These are phyloP conservation scores for Dryadomyces quercus-mongolicae DNA, from an alignment of 2,329 filamentous ascomycete species.

Conservation along the genomic window DNA sequence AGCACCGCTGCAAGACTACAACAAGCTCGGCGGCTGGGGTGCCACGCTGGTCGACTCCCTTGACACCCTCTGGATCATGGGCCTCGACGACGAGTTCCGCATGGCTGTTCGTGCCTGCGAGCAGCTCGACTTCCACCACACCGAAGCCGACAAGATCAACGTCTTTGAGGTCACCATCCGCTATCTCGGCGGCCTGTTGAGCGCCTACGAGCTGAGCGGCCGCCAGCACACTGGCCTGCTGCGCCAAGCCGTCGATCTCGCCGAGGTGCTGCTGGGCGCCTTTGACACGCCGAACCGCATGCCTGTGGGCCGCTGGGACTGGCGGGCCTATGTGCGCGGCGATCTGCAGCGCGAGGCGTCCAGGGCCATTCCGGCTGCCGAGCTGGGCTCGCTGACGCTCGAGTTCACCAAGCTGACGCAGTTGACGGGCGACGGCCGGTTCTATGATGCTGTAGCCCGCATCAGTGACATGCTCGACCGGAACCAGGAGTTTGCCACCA, in stretches of 20 bases:
- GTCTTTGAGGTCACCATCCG: constrained; percentile 62
- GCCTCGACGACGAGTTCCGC: constrained; percentile 51
- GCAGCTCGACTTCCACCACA: constrained; percentile 48
- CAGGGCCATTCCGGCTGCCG: constrained; percentile 27
- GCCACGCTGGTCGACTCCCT: constrained; percentile 56
- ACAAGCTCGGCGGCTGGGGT: constrained; percentile 44
- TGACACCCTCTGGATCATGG: constrained; percentile 66
- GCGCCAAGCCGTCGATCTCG: constrained; percentile 50
- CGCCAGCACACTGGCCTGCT: constrained; percentile 40
- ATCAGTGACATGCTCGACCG: constrained; percentile 43
- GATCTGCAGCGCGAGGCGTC: constrained; percentile 29
- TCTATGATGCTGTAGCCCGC: constrained; percentile 48
- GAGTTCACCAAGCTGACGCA: constrained; percentile 55
- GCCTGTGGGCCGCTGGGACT: constrained; percentile 47
- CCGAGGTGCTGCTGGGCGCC: constrained; percentile 50
- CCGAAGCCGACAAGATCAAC: constrained; percentile 39
- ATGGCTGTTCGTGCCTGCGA: constrained; percentile 46
- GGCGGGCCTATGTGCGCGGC: constrained; percentile 33
- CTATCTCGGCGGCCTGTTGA: constrained; percentile 56
- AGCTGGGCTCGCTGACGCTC: constrained; percentile 45
- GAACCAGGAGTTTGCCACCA: constrained; percentile 35
- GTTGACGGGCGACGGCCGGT: constrained; percentile 46
- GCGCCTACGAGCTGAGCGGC: constrained; percentile 56
- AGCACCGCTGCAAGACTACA: constrained; percentile 39
- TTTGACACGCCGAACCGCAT: constrained; percentile 60